phyloP scores from a whole-genome alignment of 768 basidiomycete species.

The Phlebiopsis flavidoalba region DNA sequence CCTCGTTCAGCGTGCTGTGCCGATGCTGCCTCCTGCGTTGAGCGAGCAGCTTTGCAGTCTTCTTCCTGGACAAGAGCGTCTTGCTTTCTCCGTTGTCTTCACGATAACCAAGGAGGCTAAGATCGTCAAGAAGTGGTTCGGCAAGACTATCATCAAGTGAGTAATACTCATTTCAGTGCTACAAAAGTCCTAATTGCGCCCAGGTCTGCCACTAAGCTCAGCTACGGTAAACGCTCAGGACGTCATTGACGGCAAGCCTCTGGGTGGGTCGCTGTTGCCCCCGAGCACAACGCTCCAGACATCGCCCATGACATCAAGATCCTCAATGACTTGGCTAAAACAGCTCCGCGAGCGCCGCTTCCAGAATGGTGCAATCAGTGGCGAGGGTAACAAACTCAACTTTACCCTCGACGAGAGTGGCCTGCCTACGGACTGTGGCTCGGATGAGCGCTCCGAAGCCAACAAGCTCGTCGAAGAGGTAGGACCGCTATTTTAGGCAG shows the following conservation, averaged over 20 bases:
- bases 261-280: conserved; percentile 48
- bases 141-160: conserved; percentile 87
- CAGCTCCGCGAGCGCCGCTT: conserved; percentile 69
- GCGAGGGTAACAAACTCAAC: conserved; percentile 62
- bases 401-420: conserved; percentile 82
- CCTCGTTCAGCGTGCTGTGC: conserved; percentile 91
- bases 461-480: conserved; percentile 90
- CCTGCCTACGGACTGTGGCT: conserved; percentile 72
- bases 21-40: conserved; percentile 94
- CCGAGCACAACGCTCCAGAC: conserved; percentile 53
- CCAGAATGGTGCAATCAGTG: conserved; percentile 73
- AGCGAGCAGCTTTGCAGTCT: conserved; percentile 93
- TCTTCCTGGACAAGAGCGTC: conserved; percentile 79
- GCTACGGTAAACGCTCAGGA: conserved; percentile 80
- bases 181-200: neutral
- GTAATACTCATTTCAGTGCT: conserved; percentile 17
- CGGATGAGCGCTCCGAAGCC: conserved; percentile 62
- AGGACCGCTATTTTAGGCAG: neutral
- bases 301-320: conserved; percentile 74
- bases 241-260: conserved; percentile 67
- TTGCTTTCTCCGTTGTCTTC: conserved; percentile 88
- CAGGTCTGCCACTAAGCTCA: conserved; percentile 83
- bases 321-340: conserved; percentile 63
- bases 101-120: conserved; percentile 80
- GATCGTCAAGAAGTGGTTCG: conserved; percentile 87